Percentiles rank a stretch among this genome's conserved stretches.
These are phyloP conservation scores for Echites panduratus DNA, from an alignment of 257 asterid genomes.

Conservation along the genomic window DNA sequence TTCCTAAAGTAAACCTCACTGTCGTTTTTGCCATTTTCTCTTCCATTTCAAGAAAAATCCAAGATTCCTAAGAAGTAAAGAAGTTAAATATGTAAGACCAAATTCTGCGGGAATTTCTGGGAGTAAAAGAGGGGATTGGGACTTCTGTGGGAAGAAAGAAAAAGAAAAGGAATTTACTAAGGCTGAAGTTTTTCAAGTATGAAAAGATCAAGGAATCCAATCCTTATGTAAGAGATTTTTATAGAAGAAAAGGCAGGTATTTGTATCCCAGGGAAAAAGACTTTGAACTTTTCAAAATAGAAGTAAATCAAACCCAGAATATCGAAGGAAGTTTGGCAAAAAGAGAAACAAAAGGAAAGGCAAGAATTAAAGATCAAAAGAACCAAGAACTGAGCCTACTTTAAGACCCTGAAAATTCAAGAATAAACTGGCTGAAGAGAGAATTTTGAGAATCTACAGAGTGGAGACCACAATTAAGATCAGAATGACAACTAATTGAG, in stretches of 20 bases:
- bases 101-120: too few relatives aligned
- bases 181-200: neutral
- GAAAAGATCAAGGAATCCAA: neutral
- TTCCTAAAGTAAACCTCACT: constrained; percentile 48
- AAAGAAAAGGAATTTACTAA: neutral
- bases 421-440: neutral
- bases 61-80: neutral
- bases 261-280: neutral
- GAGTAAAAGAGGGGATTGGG: too few relatives aligned
- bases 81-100: constrained; percentile 4
- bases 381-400: too few relatives aligned
- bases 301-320: neutral
- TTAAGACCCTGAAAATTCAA: too few relatives aligned
- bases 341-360: too few relatives aligned
- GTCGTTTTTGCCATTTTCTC: constrained; percentile 26
- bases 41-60: constrained; percentile 35
- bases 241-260: too few relatives aligned
- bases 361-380: too few relatives aligned
- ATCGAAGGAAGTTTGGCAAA: too few relatives aligned
- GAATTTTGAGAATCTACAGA: neutral
- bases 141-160: too few relatives aligned
- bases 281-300: neutral
- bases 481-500: neutral
- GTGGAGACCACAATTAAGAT: neutral
- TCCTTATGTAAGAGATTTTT: too few relatives aligned